phyloP scores from a whole-genome alignment of 2,329 filamentous ascomycete genomes.

The Diaporthe vexans region DNA sequence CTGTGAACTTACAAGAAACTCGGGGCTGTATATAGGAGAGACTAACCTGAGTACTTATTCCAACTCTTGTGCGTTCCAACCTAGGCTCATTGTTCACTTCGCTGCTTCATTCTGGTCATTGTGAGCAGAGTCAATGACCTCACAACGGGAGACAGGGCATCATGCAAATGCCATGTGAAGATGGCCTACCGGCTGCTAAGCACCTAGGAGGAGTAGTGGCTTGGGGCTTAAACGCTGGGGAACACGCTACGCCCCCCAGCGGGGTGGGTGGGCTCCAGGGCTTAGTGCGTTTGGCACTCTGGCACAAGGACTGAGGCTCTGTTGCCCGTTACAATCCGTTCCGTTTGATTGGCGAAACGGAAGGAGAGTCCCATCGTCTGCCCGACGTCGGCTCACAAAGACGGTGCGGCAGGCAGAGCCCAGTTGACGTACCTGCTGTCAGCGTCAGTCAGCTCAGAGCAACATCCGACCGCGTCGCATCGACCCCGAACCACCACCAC shows the following conservation, averaged over 20 bases:
- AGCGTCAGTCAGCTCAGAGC: too few relatives aligned
- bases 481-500: conserved; percentile 2
- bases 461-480: conserved; percentile 30
- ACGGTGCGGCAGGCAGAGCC: conserved; percentile 23
- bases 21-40: background rate
- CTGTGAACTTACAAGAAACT: background rate
- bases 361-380: background rate
- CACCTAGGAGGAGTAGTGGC: conserved; percentile 9
- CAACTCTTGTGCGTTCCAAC: background rate
- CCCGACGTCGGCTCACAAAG: conserved; percentile 25
- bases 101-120: background rate
- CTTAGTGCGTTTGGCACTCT: background rate
- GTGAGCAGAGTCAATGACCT: conserved; percentile 38
- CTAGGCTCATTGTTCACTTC: conserved; percentile 2
- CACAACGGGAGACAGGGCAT: conserved; percentile 11
- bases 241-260: background rate
- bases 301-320: conserved; percentile 10
- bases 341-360: conserved; percentile 33
- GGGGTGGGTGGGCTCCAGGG: background rate
- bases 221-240: background rate
- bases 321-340: conserved; percentile 22
- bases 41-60: background rate
- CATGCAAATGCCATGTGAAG: conserved; percentile 20
- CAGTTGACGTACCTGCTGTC: conserved; percentile 22
- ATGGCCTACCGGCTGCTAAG: background rate